Conservation (phyloP, 768 basidiomycete species). For the Termitomyces sp. region DNA sequence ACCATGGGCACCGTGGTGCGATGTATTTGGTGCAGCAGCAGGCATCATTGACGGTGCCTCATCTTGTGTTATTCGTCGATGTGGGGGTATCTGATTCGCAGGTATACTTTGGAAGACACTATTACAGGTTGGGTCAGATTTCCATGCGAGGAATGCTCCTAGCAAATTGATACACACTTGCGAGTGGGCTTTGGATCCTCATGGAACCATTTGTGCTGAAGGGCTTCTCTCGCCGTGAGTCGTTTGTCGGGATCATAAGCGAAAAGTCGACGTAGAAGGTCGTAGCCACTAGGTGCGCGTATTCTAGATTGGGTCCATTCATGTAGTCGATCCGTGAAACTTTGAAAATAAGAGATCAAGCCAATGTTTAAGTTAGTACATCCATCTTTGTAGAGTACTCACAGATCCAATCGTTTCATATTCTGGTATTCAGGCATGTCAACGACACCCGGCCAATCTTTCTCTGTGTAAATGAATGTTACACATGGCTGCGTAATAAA, state of each 20-base stretch:
- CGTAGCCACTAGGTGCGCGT: slow-evolving; percentile 61
- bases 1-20: slow-evolving; percentile 34
- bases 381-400: slow-evolving; percentile 19
- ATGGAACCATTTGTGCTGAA: slow-evolving; percentile 88
- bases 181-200: slow-evolving; percentile 84
- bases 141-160: neutral
- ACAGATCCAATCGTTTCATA: slow-evolving; percentile 78
- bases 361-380: no score
- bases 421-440: slow-evolving; percentile 88
- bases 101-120: slow-evolving; percentile 75
- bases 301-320: slow-evolving; percentile 77
- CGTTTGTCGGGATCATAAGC: slow-evolving; percentile 87
- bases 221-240: slow-evolving; percentile 76
- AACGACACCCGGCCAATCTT: slow-evolving; percentile 81
- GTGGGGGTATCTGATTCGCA: slow-evolving; percentile 72
- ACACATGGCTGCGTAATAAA: neutral
- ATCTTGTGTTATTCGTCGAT: slow-evolving; percentile 87
- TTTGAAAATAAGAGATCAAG: neutral
- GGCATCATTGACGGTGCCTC: slow-evolving; percentile 88
- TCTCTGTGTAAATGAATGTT: slow-evolving; percentile 42
- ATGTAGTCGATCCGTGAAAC: slow-evolving; percentile 52
- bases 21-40: slow-evolving; percentile 41
- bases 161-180: slow-evolving; percentile 55
- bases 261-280: slow-evolving; percentile 84
- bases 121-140: neutral